Base-by-base conservation (phyloP, 352 stramenopile genomes). In the Aphanomyces invadans region DNA sequence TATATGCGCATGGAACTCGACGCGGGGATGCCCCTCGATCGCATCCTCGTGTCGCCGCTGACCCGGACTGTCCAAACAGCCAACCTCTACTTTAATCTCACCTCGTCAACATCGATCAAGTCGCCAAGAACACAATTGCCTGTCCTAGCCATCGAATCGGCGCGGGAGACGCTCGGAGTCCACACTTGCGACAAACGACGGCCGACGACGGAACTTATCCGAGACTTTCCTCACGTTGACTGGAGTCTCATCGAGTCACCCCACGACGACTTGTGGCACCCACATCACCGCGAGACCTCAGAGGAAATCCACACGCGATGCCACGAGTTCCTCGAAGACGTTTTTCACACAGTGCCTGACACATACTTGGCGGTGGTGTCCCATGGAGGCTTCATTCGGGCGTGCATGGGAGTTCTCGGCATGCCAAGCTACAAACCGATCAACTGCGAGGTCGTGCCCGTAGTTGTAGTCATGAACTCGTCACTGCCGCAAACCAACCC, bases 11-110 rank as follows among this genome's bases (percentile, higher is more conserved):
- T 3, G 36, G 60, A 67, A 57, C 60, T 48, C 32, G 73, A 78
- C 46, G 76, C 71, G 23, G 78, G 73, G 1, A 70, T 90, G 19
- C 46, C 76, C 36, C 45, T 90, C 21, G 75, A 90, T 66, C 73
- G 73, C 21, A 70, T 90, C 11, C 75, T 87, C 54, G 79, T 90
- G 36, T 90, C 79, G 25, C 81, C 81, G 36, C 68, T 90, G 28
- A 80, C 86, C 53, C 79, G 81, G 28, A 90, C 81, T 49, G 64
- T 90, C 15, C 63, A 85, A 60, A 90, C 81, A 25, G 87, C 81
- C 59, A 71, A 76, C 28, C 68, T 81, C 28, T 21, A 65, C 0
- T 61, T 65, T 5, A 51, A 71, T 12, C 29, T 74, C 0, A 45
- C 68, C 17, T 49, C 77, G 5, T 7, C 55, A 15, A 56, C 1